Percentiles rank a stretch among this genome's conserved stretches.
These are phyloP conservation scores for Alnus rubra DNA, from an alignment of 306 rosid species.

Conservation along the genomic window DNA sequence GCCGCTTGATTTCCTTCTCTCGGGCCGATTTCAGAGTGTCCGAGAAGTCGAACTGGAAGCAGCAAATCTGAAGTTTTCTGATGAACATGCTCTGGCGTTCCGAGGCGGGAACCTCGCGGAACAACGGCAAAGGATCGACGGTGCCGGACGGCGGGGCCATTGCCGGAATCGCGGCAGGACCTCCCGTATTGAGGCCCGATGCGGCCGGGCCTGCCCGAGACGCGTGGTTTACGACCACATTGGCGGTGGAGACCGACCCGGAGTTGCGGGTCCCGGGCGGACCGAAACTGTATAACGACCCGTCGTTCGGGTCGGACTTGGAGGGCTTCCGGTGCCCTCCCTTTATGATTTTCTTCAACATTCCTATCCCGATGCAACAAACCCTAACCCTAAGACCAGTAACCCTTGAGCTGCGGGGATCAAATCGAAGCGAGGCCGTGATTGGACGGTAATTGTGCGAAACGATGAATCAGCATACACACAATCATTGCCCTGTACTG, in stretches of 20 bases:
- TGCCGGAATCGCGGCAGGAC: slow-evolving; percentile 11
- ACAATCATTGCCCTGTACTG: slow-evolving; percentile 34
- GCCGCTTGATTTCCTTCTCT: slow-evolving; percentile 92
- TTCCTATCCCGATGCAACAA: slow-evolving; percentile 35
- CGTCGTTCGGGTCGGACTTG: slow-evolving; percentile 74
- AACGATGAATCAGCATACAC: slow-evolving; percentile 31
- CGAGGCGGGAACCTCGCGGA: slow-evolving; percentile 64
- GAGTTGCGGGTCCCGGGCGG: slow-evolving; percentile 46
- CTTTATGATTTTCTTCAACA: slow-evolving; percentile 88
- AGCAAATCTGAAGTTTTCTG: slow-evolving; percentile 66
- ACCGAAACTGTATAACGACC: slow-evolving; percentile 40
- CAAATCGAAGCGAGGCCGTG: slow-evolving; percentile 30
- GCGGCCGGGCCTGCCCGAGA: slow-evolving; percentile 52
- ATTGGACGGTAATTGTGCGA: slow-evolving; percentile 19
- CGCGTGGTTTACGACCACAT: slow-evolving; percentile 73
- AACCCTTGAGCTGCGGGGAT: slow-evolving; percentile 21
- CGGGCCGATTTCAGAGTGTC: slow-evolving; percentile 71
- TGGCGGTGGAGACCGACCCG: slow-evolving; percentile 37
- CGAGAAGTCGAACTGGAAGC: slow-evolving; percentile 65
- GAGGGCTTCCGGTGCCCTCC: slow-evolving; percentile 84
- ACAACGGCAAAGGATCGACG: slow-evolving; percentile 67
- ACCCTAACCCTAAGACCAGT: slow-evolving; percentile 60
- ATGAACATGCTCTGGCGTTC: slow-evolving; percentile 72
- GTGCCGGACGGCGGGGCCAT: slow-evolving; percentile 48
- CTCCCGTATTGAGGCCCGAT: slow-evolving; percentile 24